A percentile compares a stretch with the other conserved stretches of the same genome.
phyloP scores from a whole-genome alignment of 495 filamentous ascomycete species.

The Penicillium egyptiacum region DNA sequence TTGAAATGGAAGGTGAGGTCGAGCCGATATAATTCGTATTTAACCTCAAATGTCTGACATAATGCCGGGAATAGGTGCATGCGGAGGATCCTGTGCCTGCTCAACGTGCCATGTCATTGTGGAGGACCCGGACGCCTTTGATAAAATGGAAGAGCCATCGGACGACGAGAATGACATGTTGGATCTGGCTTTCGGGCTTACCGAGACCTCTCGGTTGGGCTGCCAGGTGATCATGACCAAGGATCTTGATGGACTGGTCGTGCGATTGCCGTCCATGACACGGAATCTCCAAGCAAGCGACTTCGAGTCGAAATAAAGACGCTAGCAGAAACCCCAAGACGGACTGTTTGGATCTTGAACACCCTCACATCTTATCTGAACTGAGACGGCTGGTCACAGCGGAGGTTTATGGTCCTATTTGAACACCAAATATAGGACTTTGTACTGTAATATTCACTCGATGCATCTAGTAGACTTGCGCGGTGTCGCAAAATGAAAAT shows the following conservation, averaged over 20 bases:
- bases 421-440: constrained; percentile 21
- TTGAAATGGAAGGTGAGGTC: constrained; percentile 89
- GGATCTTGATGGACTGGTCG: constrained; percentile 81
- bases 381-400: background rate
- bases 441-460: constrained; percentile 29
- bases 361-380: background rate
- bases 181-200: constrained; percentile 91
- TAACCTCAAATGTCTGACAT: background rate
- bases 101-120: constrained; percentile 98
- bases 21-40: constrained; percentile 1
- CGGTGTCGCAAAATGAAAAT: constrained; percentile 28
- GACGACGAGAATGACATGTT: constrained; percentile 99
- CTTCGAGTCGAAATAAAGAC: constrained; percentile 55
- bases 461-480: constrained; percentile 19
- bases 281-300: constrained; percentile 95
- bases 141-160: constrained; percentile 86
- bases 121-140: constrained; percentile 76
- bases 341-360: constrained; percentile 1
- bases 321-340: background rate
- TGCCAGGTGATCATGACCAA: constrained; percentile 92
- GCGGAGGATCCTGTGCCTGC: constrained; percentile 93
- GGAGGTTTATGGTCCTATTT: constrained; percentile 14
- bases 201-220: constrained; percentile 92
- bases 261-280: constrained; percentile 88
- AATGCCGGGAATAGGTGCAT: constrained; percentile 60